Evolutionary conservation across 1,284 basidiomycete genomes (phyloP), one percentile per base, ranked within the genome.

Genomic region (Heterobasidion occidentale): DNA sequence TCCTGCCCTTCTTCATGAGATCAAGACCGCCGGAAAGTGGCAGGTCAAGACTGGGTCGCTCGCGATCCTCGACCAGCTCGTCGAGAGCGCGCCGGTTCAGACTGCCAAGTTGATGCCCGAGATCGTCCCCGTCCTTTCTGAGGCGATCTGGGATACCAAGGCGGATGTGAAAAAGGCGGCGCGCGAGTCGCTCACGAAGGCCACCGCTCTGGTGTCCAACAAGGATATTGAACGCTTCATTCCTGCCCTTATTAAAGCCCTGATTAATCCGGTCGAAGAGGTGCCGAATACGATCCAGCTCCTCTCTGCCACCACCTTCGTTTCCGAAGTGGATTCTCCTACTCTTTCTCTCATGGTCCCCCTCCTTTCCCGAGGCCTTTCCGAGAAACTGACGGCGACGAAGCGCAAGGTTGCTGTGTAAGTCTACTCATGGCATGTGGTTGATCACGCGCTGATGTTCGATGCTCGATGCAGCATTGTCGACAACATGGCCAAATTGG

Each of bases 131-230:
- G 80, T 97, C 69, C 92, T 99, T 71, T 75, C 94, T 53, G 96
- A 94, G 70, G 94, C 90, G 61, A 98, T 99, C 70, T 98, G 95
- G 95, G 97, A 99, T 78, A 99, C 97, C 78, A 99, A 99, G 83
- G 84, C 92, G 61, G 95, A 98, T 66, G 97, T 99, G 74, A 98
- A 98, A 88, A 99, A 98, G 83, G 92, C 94, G 56, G 94, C 96
- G 63, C 94, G 94, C 70, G 88, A 90, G 68, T 89, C 94, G 61
- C 87, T 99, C 68, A 93, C 91, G 69, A 95, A 94, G 81, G 86
- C 92, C 63, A 92, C 90, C 68, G 90, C 91, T 67, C 81, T 98
- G 66, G 85, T 98, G 66, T 94, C 94, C 67, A 99, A 99, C 91
- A 98, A 98, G 88, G 96, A 99, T 79, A 97, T 98, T 65, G 93